Conservation (phyloP, 2,329 filamentous ascomycete genomes). For the Leptographium wingfieldii region DNA sequence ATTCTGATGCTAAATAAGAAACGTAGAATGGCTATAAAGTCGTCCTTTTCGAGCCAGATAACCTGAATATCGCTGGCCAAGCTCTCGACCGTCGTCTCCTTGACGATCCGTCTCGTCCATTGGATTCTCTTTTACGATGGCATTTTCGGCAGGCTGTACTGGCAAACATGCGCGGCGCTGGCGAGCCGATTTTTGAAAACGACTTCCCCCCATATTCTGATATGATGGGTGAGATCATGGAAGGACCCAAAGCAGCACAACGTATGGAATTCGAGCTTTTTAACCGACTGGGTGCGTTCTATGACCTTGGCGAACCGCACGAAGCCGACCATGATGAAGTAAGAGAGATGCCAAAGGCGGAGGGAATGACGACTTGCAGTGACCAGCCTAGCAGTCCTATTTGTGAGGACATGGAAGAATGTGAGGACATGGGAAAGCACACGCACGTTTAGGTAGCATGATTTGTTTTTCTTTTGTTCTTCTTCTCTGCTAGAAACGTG, state of each 20-base stretch:
- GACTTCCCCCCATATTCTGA: constrained; percentile 5
- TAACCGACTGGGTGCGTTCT: not conserved
- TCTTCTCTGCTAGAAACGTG: too few species aligned
- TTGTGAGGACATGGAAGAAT: not conserved
- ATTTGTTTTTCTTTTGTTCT: not conserved
- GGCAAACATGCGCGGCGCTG: not conserved
- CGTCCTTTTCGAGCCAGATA: not conserved
- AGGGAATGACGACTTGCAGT: not conserved
- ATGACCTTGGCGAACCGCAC: not conserved
- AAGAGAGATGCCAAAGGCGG: not conserved
- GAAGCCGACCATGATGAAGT: not conserved
- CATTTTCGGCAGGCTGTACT: not conserved
- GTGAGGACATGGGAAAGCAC: too few species aligned
- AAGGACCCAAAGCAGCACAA: not conserved
- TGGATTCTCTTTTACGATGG: not conserved
- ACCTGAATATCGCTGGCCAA: not conserved
- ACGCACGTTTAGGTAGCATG: not conserved
- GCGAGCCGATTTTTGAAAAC: not conserved
- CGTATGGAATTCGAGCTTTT: constrained; percentile 6
- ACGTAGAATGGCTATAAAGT: not conserved
- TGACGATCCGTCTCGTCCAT: not conserved
- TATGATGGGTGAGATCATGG: constrained; percentile 3
- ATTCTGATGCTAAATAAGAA: not conserved
- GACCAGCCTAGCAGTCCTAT: not conserved
- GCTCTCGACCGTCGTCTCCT: not conserved